A percentile compares a stretch with the other conserved stretches of the same genome.
phyloP scores from a whole-genome alignment of 805 yeast species.

The Metschnikowia amazonensis region DNA sequence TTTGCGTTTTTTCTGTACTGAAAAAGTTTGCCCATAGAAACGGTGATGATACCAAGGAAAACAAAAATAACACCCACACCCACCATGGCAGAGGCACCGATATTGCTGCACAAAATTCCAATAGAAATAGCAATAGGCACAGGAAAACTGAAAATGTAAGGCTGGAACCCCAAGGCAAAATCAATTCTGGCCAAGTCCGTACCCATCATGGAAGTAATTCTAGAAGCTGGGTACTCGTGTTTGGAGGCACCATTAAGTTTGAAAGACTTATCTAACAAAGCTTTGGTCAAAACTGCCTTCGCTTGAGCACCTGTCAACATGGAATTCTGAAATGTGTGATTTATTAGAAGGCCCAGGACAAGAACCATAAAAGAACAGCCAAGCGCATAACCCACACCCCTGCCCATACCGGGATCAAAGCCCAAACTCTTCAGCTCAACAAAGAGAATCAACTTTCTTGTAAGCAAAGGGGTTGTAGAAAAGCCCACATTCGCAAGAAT shows the following conservation, averaged over 20 bases:
- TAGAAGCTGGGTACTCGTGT: constrained; percentile 60
- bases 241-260: constrained; percentile 54
- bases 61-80: constrained; percentile 60
- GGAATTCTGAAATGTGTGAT: constrained; percentile 61
- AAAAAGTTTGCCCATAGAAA: constrained; percentile 49
- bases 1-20: constrained; percentile 54
- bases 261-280: constrained; percentile 66
- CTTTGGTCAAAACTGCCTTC: constrained; percentile 67
- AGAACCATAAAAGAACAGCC: constrained; percentile 33
- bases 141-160: constrained; percentile 61
- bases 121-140: constrained; percentile 59
- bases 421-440: constrained; percentile 30
- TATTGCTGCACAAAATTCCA: constrained; percentile 57
- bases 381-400: constrained; percentile 41
- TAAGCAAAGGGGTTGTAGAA: constrained; percentile 33
- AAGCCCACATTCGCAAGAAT: constrained; percentile 24
- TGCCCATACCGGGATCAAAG: constrained; percentile 23
- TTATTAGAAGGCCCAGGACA: constrained; percentile 35
- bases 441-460: constrained; percentile 34
- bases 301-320: constrained; percentile 65
- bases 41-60: constrained; percentile 46
- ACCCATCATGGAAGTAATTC: constrained; percentile 72
- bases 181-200: constrained; percentile 81
- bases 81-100: constrained; percentile 70
- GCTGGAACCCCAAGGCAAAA: constrained; percentile 66